Conservation (phyloP, 2,329 filamentous ascomycete genomes). For the Fusarium sp. region DNA sequence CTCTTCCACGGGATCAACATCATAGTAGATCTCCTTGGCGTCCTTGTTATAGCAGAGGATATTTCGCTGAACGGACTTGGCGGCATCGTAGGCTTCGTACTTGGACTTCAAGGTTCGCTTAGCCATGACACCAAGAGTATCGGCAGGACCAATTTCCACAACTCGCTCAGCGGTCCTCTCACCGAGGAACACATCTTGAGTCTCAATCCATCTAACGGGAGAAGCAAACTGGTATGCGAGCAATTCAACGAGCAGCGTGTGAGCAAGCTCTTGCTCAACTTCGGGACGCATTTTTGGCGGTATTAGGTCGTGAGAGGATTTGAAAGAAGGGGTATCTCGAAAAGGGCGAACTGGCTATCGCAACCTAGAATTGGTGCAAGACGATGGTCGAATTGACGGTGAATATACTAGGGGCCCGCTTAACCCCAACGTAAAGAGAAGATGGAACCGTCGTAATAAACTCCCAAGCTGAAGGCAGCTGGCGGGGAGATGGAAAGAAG, state of each 20-base stretch:
- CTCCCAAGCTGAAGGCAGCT: slow-evolving; percentile 43
- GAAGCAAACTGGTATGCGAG: slow-evolving; percentile 99
- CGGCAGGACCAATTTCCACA: slow-evolving; percentile 95
- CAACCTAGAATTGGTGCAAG: slow-evolving; percentile 40
- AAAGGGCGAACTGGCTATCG: slow-evolving; percentile 41
- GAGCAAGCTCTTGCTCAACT: slow-evolving; percentile 98
- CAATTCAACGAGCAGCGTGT: slow-evolving; percentile 97
- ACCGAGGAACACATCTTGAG: slow-evolving; percentile 98
- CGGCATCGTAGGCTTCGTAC: slow-evolving; percentile 98
- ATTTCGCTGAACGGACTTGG: slow-evolving; percentile 94
- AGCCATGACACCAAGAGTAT: slow-evolving; percentile 97
- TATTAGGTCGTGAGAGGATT: slow-evolving; percentile 39
- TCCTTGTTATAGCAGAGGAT: slow-evolving; percentile 99
- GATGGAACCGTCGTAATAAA: slow-evolving; percentile 40
- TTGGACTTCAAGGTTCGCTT: slow-evolving; percentile 95
- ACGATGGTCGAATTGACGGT: slow-evolving; percentile 34
- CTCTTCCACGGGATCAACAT: slow-evolving; percentile 93
- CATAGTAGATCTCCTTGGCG: slow-evolving; percentile 99
- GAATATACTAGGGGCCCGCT: slow-evolving; percentile 41
- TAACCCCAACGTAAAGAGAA: slow-evolving; percentile 39
- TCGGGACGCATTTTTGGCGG: slow-evolving; percentile 87
- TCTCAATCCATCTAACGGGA: slow-evolving; percentile 99
- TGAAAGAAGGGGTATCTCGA: slow-evolving; percentile 46
- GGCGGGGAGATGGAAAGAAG: slow-evolving; percentile 33
- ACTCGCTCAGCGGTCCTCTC: slow-evolving; percentile 97